phyloP scores from a whole-genome alignment of 345 rosid genomes.

The Odontarrhena argentea region DNA sequence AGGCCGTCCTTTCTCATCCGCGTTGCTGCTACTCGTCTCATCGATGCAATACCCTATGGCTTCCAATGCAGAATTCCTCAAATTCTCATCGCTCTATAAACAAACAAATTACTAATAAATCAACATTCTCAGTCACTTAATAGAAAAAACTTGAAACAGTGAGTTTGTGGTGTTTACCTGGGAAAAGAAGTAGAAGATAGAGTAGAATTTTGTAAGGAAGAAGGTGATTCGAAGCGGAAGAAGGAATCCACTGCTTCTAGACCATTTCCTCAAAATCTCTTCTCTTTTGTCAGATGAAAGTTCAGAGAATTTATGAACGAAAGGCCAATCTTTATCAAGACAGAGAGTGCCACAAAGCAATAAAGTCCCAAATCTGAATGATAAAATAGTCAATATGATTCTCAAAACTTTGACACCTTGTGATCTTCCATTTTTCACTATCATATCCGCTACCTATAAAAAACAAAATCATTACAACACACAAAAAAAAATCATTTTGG shows the following conservation, averaged over 20 bases:
- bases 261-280: slow-evolving; percentile 61
- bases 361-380: slow-evolving; percentile 68
- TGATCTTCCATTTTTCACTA: slow-evolving; percentile 48
- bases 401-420: slow-evolving; percentile 47
- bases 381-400: slow-evolving; percentile 50
- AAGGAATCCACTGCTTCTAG: slow-evolving; percentile 35
- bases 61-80: slow-evolving; percentile 59
- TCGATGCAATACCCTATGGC: slow-evolving; percentile 66
- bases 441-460: slow-evolving; percentile 51
- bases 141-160: not conserved
- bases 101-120: not conserved
- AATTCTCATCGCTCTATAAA: slow-evolving; percentile 52
- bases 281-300: slow-evolving; percentile 64
- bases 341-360: slow-evolving; percentile 67
- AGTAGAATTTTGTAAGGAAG: slow-evolving; percentile 52
- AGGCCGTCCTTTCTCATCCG: slow-evolving; percentile 39
- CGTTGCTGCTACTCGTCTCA: slow-evolving; percentile 23
- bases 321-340: slow-evolving; percentile 65
- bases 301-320: slow-evolving; percentile 66
- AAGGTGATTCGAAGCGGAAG: slow-evolving; percentile 58
- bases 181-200: slow-evolving; percentile 57
- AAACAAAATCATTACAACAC: not conserved
- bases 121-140: not conserved
- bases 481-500: not conserved
- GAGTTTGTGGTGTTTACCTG: slow-evolving; percentile 39